A percentile compares a stretch with the other conserved stretches of the same genome.
phyloP scores from a whole-genome alignment of 176 grass and related monocot species.

The Oryza australiensis region DNA sequence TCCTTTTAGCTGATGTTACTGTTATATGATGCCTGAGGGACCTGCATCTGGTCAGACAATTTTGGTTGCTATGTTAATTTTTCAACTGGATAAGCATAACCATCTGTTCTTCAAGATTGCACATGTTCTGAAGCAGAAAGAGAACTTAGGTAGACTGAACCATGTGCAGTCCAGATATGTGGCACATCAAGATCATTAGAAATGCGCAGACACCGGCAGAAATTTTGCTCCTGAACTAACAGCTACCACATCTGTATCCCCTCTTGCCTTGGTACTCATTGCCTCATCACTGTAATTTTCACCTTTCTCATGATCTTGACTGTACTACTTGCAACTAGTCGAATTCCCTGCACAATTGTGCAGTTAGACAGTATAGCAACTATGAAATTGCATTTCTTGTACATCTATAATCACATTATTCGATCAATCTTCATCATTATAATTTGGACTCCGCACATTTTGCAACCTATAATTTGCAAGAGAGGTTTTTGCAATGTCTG shows the following conservation, averaged over 20 bases:
- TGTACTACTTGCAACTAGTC: neutral
- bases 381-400: neutral
- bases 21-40: neutral
- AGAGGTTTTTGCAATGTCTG: neutral
- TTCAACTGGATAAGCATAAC: neutral
- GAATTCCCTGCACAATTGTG: neutral
- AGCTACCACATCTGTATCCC: neutral
- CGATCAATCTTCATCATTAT: neutral
- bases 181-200: neutral
- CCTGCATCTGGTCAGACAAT: neutral
- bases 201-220: neutral
- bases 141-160: neutral
- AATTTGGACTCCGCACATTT: neutral
- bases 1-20: constrained; percentile 36
- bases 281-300: neutral
- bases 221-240: neutral
- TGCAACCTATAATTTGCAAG: neutral
- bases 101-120: neutral
- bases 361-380: neutral
- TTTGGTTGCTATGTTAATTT: neutral
- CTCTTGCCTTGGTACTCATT: neutral
- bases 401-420: neutral
- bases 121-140: neutral
- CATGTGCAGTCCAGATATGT: neutral
- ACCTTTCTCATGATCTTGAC: neutral